Base-by-base conservation (phyloP, 139 green algal species). In the Desmodesmus armatus region DNA sequence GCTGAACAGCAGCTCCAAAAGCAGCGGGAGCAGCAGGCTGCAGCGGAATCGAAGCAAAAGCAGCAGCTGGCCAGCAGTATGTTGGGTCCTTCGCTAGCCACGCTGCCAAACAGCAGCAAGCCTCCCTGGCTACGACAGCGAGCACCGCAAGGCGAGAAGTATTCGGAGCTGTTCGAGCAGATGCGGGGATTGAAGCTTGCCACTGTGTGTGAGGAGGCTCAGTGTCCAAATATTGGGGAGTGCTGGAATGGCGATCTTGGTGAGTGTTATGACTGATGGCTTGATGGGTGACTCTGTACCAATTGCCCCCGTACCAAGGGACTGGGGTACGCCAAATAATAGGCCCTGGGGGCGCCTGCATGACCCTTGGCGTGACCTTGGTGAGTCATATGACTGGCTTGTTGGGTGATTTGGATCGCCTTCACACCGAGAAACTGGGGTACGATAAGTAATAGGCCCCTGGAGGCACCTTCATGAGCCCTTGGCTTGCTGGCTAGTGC, bases 81-180 rank as follows among this genome's bases (percentile, higher is more conserved):
- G 78, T 74, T 93, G 13, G 90, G 90, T 6, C 90, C 90, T 5
- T 65, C 85, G n/a, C 44, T 91, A 51, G 74, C 47, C 0, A 25
- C 85, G 4, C 79, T 93, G 23, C 85, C 88, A n/a, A 89, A 87
- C 76, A 86, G 71, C 2, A 95, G 85, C 74, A 99, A 99, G 88
- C 96, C 97, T 0, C 86, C 93, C 13, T 99, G 97, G 97, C 92
- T 99, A 80, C 92, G 97, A 1, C 97, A 99, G 87, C 85, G 53
- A 29, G 97, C 95, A 1, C 95, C 97, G 0, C 95, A 98, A 70
- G 97, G 97, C 13, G 94, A 98, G 44, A 90, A 94, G 1, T 99
- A 96, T 70, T 71, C 92, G 15, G 93, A 96, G 67, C 86, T 99
- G 3, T 95, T 94, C 41, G 76, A 89, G 7, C 91, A 94, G 78